A percentile compares a stretch with the other conserved stretches of the same genome.
Evolutionary conservation across 1,139 yeast species (phyloP).

Genomic region (Maudiozyma humilis): DNA sequence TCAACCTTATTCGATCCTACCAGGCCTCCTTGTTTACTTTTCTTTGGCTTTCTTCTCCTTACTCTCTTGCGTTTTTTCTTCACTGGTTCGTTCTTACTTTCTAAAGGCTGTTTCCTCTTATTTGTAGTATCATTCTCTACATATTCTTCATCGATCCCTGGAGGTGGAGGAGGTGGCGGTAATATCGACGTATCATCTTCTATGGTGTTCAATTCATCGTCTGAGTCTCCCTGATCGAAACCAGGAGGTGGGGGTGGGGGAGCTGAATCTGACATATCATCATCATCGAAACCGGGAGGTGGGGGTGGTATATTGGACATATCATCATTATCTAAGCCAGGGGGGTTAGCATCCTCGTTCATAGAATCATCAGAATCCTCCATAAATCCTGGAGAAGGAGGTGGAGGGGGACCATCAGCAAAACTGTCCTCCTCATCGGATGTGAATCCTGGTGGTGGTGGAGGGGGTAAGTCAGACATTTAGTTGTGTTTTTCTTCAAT

Average conservation of each 20-base stretch:
- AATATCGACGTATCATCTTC: background rate
- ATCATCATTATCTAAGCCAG: too few relatives aligned
- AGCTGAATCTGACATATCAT: constrained; percentile 4
- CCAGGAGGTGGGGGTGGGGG: constrained; percentile 6
- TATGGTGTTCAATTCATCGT: background rate
- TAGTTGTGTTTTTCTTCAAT: too few relatives aligned
- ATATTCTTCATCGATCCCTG: background rate
- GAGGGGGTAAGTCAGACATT: constrained; percentile 9
- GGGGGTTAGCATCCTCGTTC: too few relatives aligned
- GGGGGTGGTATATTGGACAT: too few relatives aligned
- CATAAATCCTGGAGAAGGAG: constrained; percentile 8
- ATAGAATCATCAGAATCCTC: constrained; percentile 6
- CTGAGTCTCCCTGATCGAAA: background rate
- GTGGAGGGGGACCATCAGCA: constrained; percentile 11
- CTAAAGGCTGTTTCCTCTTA: background rate
- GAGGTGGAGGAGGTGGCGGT: background rate
- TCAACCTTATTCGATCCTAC: constrained; percentile 61
- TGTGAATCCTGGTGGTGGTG: constrained; percentile 10
- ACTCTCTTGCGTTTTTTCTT: constrained; percentile 38
- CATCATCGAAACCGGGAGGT: too few relatives aligned
- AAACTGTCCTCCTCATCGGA: constrained; percentile 3
- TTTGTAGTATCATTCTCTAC: background rate
- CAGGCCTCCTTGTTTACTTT: constrained; percentile 31
- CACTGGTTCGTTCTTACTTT: constrained; percentile 37
- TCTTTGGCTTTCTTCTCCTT: constrained; percentile 20